These are phyloP conservation scores for Amanita rimosa DNA, from an alignment of 768 basidiomycete species.

Conservation along the genomic window DNA sequence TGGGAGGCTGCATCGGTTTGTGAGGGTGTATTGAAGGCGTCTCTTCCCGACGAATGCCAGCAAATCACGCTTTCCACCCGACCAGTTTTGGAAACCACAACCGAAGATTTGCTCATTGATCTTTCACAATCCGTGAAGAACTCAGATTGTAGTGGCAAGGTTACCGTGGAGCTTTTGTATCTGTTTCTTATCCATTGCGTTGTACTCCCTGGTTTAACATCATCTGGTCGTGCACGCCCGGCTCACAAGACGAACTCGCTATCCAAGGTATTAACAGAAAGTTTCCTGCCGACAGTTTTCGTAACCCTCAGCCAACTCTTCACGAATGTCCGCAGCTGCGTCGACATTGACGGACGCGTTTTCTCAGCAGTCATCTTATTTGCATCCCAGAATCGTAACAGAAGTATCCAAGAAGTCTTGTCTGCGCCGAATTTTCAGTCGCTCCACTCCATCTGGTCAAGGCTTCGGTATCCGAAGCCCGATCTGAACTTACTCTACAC, in stretches of 20 bases:
- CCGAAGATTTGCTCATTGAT: neutral
- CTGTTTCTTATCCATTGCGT: constrained; percentile 14
- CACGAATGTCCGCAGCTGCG: constrained; percentile 10
- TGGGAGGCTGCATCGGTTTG: neutral
- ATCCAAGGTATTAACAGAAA: constrained; percentile 16
- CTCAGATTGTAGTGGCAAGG: neutral
- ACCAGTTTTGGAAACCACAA: neutral
- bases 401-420: neutral
- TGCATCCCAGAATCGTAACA: constrained; percentile 10
- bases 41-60: neutral
- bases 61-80: neutral
- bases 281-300: constrained; percentile 32
- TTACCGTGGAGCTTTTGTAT: constrained; percentile 11
- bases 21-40: neutral
- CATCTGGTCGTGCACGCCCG: constrained; percentile 28
- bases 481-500: constrained; percentile 13
- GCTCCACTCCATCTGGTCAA: constrained; percentile 1
- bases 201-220: constrained; percentile 20
- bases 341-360: constrained; percentile 45
- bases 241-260: constrained; percentile 19
- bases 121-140: neutral
- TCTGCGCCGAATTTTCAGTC: neutral
- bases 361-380: constrained; percentile 34
- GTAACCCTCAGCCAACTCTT: constrained; percentile 17
- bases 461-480: constrained; percentile 9